Evolutionary conservation across 2,329 filamentous ascomycete genomes (phyloP), one percentile per base, ranked within the genome.

Genomic region (Juglanconis sp.): DNA sequence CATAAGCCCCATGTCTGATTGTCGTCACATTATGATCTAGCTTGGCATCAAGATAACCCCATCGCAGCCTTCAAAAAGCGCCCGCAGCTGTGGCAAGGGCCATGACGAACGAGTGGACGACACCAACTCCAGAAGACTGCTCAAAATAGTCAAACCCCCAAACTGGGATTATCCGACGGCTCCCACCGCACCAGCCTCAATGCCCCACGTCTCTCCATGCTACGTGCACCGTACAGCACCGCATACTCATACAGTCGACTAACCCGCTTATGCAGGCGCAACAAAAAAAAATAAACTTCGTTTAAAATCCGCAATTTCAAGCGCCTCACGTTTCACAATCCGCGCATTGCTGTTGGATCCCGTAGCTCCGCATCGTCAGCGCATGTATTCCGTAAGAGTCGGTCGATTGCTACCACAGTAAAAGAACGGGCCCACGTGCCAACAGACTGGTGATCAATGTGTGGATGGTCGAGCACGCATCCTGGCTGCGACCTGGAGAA

Each of bases 281-380:
- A 49, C 4, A 34, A 44, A 31, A 38, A 47, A 48, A 53, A 53
- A 58, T 48, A 58, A 56, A 35, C 50, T 58, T 44, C 36, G 48
- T 57, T 42, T 44, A 47, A 32, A 56, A 53, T 24, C 35, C 40
- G 47, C 47, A 51, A 53, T 49, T 57, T 48, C 54, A 61, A 58
- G 51, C 57, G 58, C 51, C 46, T 56, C 38, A 48, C 56, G 58
- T 60, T 61, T 61, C 58, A 63, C 53, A 56, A 61, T 48, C 50
- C 44, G 57, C 46, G 57, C 57, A 60, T 56, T 50, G 59, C 44
- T 48, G 53, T 32, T 56, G 57, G 60, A 50, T 46, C 46, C 49
- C 38, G 55, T 56, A 46, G 46, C 42, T 47, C 47, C 50, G 46
- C 50, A 53, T 48, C 53, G 46, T 51, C 32, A 36, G 40, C 49